These are phyloP conservation scores for Daldinia vernicosa DNA, from an alignment of 495 filamentous ascomycete species.

Conservation along the genomic window DNA sequence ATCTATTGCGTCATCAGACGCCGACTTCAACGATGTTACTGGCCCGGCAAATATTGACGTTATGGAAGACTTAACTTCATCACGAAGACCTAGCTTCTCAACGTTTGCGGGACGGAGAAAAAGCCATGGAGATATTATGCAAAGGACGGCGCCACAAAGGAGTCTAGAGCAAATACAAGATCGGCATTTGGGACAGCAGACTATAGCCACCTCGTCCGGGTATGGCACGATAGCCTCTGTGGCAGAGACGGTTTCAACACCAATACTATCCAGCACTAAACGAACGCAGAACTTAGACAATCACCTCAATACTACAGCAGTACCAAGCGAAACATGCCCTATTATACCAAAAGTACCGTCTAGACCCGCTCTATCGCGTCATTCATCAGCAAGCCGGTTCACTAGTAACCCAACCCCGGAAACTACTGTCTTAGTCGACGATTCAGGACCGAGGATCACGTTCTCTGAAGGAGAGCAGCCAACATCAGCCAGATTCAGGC, in stretches of 20 bases:
- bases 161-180: background rate
- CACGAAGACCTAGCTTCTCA: slow-evolving; percentile 39
- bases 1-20: slow-evolving; percentile 33
- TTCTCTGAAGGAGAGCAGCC: slow-evolving; percentile 64
- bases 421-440: slow-evolving; percentile 71
- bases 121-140: slow-evolving; percentile 50
- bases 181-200: background rate
- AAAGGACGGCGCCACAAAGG: background rate
- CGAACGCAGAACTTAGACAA: slow-evolving; percentile 15
- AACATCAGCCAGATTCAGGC: slow-evolving; percentile 37
- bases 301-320: background rate
- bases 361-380: slow-evolving; percentile 60
- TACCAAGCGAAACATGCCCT: slow-evolving; percentile 22
- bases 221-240: slow-evolving; percentile 31
- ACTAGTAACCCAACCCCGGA: slow-evolving; percentile 79
- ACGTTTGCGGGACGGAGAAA: slow-evolving; percentile 43
- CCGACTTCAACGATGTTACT: slow-evolving; percentile 46
- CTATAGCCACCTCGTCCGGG: slow-evolving; percentile 16
- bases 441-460: slow-evolving; percentile 78
- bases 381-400: slow-evolving; percentile 66
- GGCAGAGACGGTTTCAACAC: background rate
- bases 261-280: background rate
- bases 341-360: slow-evolving; percentile 41
- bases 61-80: slow-evolving; percentile 24
- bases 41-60: slow-evolving; percentile 42